Percentiles rank a stretch among this genome's conserved stretches.
Evolutionary conservation across 2,329 filamentous ascomycete genomes (phyloP).

Genomic region (Pochonia chlamydosporia): DNA sequence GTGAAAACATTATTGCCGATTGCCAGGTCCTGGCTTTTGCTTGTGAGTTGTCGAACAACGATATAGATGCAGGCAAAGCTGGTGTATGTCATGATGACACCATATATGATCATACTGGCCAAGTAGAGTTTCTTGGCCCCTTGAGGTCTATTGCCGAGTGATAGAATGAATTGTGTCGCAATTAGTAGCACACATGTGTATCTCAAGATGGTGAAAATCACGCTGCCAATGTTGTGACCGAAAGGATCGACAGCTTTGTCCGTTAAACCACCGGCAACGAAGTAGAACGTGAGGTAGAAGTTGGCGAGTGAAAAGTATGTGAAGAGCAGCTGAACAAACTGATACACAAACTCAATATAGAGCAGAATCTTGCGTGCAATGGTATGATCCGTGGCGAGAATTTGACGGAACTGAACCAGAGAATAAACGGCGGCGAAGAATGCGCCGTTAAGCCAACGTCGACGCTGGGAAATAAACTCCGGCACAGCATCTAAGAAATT

Average conservation of each 20-base stretch:
- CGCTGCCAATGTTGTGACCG: constrained; percentile 74
- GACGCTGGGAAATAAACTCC: constrained; percentile 93
- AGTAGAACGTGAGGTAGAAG: constrained; percentile 98
- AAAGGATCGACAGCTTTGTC: constrained; percentile 83
- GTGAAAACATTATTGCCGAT: constrained; percentile 89
- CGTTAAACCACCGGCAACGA: constrained; percentile 84
- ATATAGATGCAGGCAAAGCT: constrained; percentile 87
- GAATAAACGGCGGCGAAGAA: constrained; percentile 99
- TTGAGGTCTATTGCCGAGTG: constrained; percentile 92
- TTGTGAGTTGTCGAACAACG: constrained; percentile 71
- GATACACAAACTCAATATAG: constrained; percentile 93
- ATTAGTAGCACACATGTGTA: constrained; percentile 86
- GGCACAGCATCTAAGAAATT: constrained; percentile 67
- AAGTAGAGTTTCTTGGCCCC: constrained; percentile 90
- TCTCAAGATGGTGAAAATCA: constrained; percentile 80
- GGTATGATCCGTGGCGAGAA: constrained; percentile 91
- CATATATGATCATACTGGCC: constrained; percentile 81
- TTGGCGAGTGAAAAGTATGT: constrained; percentile 98
- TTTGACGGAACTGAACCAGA: constrained; percentile 86
- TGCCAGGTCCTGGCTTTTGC: constrained; percentile 38
- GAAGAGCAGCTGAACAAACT: constrained; percentile 86
- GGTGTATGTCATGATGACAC: constrained; percentile 92
- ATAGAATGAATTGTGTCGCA: constrained; percentile 91
- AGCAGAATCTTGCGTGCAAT: constrained; percentile 82
- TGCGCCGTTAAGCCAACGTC: constrained; percentile 95